Percentiles rank a stretch among this genome's conserved stretches.
Conservation (phyloP, 148 eudicot genomes). For the Rhododendron vialii region DNA sequence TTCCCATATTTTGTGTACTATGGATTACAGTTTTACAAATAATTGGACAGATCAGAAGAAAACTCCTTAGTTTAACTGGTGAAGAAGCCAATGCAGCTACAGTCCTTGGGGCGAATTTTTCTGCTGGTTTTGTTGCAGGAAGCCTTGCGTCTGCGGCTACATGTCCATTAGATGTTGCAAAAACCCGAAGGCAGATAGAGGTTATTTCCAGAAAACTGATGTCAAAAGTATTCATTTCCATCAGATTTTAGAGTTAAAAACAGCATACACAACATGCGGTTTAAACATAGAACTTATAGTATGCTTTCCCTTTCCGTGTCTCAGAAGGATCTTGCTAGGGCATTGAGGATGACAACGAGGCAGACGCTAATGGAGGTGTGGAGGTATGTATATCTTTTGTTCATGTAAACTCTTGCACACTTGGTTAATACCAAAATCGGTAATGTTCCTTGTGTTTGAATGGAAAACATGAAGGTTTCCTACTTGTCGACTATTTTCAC, state of each 20-base stretch:
- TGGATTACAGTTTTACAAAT: background rate
- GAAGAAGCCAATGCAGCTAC: slow-evolving; percentile 51
- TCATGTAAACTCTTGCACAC: background rate
- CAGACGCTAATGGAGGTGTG: background rate
- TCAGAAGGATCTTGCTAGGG: background rate
- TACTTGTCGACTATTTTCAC: background rate
- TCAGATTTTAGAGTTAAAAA: background rate
- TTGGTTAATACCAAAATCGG: background rate
- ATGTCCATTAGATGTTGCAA: slow-evolving; percentile 88
- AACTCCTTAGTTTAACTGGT: slow-evolving; percentile 46
- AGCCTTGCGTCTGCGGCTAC: slow-evolving; percentile 91
- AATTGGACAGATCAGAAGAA: slow-evolving; percentile 55
- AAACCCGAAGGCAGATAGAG: slow-evolving; percentile 95
- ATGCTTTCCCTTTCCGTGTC: background rate
- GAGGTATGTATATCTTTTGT: background rate
- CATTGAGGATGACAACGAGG: slow-evolving; percentile 4
- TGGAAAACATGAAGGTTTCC: background rate
- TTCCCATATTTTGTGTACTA: background rate
- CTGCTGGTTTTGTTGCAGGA: slow-evolving; percentile 94
- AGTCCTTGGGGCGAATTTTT: slow-evolving; percentile 72
- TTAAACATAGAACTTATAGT: background rate
- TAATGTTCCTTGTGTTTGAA: background rate
- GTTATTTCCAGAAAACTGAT: slow-evolving; percentile 28
- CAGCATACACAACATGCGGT: background rate
- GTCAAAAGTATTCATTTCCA: background rate